Conservation (phyloP, 352 stramenopile species). For the Pythium insidiosum region DNA sequence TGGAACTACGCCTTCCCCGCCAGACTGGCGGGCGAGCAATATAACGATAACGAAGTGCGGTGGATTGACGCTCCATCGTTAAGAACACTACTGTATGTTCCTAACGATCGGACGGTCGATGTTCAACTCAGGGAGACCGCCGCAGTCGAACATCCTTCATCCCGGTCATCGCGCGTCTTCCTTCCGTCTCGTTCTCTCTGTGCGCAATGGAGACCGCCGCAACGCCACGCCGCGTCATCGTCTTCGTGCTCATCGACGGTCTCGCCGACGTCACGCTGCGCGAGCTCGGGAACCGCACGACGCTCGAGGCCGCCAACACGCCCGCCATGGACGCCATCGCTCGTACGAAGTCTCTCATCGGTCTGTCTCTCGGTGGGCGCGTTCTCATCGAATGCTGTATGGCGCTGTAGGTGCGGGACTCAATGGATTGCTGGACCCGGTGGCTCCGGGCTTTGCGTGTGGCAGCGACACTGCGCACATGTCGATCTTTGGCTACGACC, state of each 20-base stretch:
- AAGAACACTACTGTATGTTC: too few relatives aligned
- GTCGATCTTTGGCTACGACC: slow-evolving; percentile 86
- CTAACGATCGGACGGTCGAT: too few relatives aligned
- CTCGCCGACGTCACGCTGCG: slow-evolving; percentile 68
- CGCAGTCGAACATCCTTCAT: too few relatives aligned
- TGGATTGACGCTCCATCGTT: too few relatives aligned
- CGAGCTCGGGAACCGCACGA: slow-evolving; percentile 42
- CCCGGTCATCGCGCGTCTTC: too few relatives aligned
- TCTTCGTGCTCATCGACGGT: slow-evolving; percentile 86
- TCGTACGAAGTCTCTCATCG: slow-evolving; percentile 18
- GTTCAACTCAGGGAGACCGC: too few relatives aligned
- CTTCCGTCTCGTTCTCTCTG: too few relatives aligned
- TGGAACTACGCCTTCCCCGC: too few relatives aligned
- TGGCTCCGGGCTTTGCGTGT: slow-evolving; percentile 77
- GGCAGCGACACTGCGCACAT: slow-evolving; percentile 86
- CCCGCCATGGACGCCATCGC: slow-evolving; percentile 83
- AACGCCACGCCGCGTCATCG: slow-evolving; percentile 23
- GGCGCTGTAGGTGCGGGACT: slow-evolving; percentile 44
- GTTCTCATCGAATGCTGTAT: neutral
- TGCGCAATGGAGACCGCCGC: too few relatives aligned
- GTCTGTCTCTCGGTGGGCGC: neutral
- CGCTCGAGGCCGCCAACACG: slow-evolving; percentile 57
- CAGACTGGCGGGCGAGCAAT: too few relatives aligned
- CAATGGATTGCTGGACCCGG: slow-evolving; percentile 78
- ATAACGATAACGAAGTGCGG: too few relatives aligned